phyloP scores from a whole-genome alignment of 805 yeast genomes.

The Isabelozyma heimii region DNA sequence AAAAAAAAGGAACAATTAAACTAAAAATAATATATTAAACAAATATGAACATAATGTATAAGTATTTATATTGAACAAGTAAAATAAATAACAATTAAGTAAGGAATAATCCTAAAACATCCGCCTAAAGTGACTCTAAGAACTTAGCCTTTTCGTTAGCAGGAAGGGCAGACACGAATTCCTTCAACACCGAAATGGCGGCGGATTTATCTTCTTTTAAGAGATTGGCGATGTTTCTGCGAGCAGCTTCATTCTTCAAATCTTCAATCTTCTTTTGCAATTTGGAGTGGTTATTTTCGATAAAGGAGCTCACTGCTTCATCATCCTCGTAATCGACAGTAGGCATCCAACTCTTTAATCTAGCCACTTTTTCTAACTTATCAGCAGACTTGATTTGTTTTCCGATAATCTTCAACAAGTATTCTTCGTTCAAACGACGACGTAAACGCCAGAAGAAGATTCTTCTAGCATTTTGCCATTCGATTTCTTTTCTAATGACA shows the following conservation, averaged over 20 bases:
- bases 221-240: conserved; percentile 60
- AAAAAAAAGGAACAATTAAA: too few species aligned
- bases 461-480: conserved; percentile 87
- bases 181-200: conserved; percentile 33
- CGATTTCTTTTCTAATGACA: conserved; percentile 77
- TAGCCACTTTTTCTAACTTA: conserved; percentile 79
- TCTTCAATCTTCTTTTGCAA: conserved; percentile 60
- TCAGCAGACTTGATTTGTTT: conserved; percentile 57
- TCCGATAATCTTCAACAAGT: conserved; percentile 71
- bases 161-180: conserved; percentile 30
- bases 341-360: conserved; percentile 87
- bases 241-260: conserved; percentile 64
- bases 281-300: conserved; percentile 70
- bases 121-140: conserved; percentile 16
- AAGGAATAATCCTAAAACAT: neutral
- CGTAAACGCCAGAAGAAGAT: conserved; percentile 99
- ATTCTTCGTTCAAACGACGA: conserved; percentile 92
- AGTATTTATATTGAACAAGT: too few species aligned
- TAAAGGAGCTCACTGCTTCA: conserved; percentile 76
- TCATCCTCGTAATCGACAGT: conserved; percentile 70
- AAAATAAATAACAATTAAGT: too few species aligned
- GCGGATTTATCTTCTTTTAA: conserved; percentile 30
- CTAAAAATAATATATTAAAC: too few species aligned
- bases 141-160: conserved; percentile 32
- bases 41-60: too few species aligned